Percentiles rank a stretch among this genome's conserved stretches.
Evolutionary conservation across 2,329 filamentous ascomycete species (phyloP).

Genomic region (Microdochium trichocladiopsis): DNA sequence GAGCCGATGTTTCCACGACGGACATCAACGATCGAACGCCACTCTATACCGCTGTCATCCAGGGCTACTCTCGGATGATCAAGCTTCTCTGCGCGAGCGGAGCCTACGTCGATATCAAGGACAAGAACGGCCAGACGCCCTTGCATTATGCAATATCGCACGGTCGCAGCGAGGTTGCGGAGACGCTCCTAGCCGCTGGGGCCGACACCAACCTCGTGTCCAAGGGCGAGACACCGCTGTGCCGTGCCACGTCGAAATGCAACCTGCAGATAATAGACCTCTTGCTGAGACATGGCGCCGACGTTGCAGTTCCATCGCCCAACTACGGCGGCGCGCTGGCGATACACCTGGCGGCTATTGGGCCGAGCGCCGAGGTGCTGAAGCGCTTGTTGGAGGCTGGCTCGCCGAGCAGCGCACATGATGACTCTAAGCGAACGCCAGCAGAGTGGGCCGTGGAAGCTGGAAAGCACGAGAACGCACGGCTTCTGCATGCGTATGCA

Average conservation of each 20-base stretch:
- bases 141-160: slow-evolving; percentile 15
- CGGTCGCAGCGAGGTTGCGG: slow-evolving; percentile 7
- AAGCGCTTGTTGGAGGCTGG: slow-evolving; percentile 8
- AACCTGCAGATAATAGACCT: slow-evolving; percentile 9
- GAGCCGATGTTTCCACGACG: slow-evolving; percentile 10
- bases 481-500: slow-evolving; percentile 6
- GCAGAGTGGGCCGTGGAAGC: slow-evolving; percentile 12
- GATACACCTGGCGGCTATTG: slow-evolving; percentile 14
- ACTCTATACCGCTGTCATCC: slow-evolving; percentile 10
- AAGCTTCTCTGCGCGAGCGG: slow-evolving; percentile 11
- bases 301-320: slow-evolving; percentile 10
- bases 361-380: slow-evolving; percentile 8
- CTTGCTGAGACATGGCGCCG: slow-evolving; percentile 9
- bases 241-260: slow-evolving; percentile 12
- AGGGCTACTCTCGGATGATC: slow-evolving; percentile 8
- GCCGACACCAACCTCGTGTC: slow-evolving; percentile 12
- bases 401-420: slow-evolving; percentile 9
- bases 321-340: slow-evolving; percentile 11
- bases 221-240: slow-evolving; percentile 15
- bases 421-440: slow-evolving; percentile 12
- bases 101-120: slow-evolving; percentile 11
- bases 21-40: slow-evolving; percentile 12
- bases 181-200: slow-evolving; percentile 10
- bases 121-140: slow-evolving; percentile 11
- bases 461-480: slow-evolving; percentile 9